Evolutionary conservation across 306 rosid species (phyloP).

Genomic region (Alnus rubra): DNA sequence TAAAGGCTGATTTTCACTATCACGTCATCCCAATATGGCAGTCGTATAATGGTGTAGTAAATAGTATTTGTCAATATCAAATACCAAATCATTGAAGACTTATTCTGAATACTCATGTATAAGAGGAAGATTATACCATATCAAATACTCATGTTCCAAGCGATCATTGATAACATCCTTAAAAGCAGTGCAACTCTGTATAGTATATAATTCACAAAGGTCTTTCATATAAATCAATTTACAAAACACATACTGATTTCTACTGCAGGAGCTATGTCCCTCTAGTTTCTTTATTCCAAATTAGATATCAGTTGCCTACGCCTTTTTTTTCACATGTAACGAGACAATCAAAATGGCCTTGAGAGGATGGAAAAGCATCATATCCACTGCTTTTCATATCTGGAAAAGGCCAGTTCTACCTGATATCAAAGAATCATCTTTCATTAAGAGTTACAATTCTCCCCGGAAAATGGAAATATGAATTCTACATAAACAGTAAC

Average conservation of each 20-base stretch:
- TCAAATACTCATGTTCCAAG: background rate
- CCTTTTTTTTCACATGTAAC: slow-evolving; percentile 37
- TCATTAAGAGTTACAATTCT: background rate
- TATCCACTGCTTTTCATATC: slow-evolving; percentile 37
- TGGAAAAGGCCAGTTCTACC: slow-evolving; percentile 43
- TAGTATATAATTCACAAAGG: slow-evolving; percentile 10
- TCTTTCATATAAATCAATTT: slow-evolving; percentile 18
- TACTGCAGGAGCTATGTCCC: slow-evolving; percentile 7
- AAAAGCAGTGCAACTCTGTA: background rate
- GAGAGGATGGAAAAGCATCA: slow-evolving; percentile 35
- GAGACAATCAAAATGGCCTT: slow-evolving; percentile 39
- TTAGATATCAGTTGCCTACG: slow-evolving; percentile 32
- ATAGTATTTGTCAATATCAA: no score
- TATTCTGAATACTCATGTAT: background rate
- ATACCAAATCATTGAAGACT: background rate
- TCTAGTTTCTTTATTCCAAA: slow-evolving; percentile 46
- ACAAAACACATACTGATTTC: slow-evolving; percentile 18
- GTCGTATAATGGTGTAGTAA: no score
- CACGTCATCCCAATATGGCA: no score
- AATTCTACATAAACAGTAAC: background rate
- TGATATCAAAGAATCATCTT: slow-evolving; percentile 34
- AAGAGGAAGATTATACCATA: background rate
- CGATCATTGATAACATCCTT: background rate
- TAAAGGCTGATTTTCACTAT: no score
- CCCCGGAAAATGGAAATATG: background rate